Evolutionary conservation across 2,329 filamentous ascomycete genomes (phyloP).

Genomic region (Penicillium crustosum): DNA sequence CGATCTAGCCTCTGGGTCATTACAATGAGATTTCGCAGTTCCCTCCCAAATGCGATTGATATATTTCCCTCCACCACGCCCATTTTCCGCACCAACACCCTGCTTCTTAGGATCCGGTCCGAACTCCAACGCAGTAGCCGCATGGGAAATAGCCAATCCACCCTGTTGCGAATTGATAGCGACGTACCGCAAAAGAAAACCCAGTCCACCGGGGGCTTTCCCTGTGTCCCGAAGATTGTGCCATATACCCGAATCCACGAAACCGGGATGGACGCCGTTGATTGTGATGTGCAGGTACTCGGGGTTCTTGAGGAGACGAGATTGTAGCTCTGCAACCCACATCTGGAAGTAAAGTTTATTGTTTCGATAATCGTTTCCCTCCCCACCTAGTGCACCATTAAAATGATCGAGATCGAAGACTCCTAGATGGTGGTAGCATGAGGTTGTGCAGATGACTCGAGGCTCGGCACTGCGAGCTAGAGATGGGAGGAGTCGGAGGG

Average conservation of each 20-base stretch:
- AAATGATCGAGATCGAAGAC: constrained; percentile 14
- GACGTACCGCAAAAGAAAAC: constrained; percentile 1
- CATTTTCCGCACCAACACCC: background rate
- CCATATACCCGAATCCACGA: constrained; percentile 20
- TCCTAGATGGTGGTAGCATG: constrained; percentile 16
- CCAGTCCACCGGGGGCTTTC: background rate
- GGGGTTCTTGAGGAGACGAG: constrained; percentile 11
- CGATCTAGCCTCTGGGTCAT: constrained; percentile 1
- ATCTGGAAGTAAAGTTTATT: constrained; percentile 20
- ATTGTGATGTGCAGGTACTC: constrained; percentile 18
- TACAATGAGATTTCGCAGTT: background rate
- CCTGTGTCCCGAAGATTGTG: background rate
- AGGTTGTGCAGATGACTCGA: constrained; percentile 18
- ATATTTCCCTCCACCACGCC: constrained; percentile 7
- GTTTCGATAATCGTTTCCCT: constrained; percentile 13
- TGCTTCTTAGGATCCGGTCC: constrained; percentile 7
- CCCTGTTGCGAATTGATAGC: constrained; percentile 10
- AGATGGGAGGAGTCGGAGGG: constrained; percentile 18
- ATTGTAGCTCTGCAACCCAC: constrained; percentile 20
- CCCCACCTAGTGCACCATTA: constrained; percentile 1
- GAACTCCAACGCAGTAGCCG: background rate
- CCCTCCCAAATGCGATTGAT: constrained; percentile 12
- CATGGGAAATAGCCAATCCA: constrained; percentile 4
- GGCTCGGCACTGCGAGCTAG: constrained; percentile 14
- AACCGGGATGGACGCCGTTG: constrained; percentile 19